Base-by-base conservation (phyloP, 1,284 basidiomycete species). In the Vanrija pseudolonga region DNA sequence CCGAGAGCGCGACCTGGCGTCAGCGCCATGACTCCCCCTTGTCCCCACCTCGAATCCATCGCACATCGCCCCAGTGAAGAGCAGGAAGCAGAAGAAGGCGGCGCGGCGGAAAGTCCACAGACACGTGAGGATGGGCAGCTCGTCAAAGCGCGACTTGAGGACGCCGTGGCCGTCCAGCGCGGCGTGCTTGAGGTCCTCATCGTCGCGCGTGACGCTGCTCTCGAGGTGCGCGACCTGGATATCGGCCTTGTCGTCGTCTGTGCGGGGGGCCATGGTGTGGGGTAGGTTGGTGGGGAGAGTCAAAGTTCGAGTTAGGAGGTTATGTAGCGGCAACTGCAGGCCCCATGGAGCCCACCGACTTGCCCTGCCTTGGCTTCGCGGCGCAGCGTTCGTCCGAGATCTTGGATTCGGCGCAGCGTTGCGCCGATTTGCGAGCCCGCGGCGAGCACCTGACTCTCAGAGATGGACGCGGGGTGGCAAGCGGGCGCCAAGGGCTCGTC, bases 61-160 rank as follows among this genome's bases (percentile, higher is more conserved):
- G 49, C 52, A 55, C 36, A 66, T 46, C 44, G 53, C 55, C 0
- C 58, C 60, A 6, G 60, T 66, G 54, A 57, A 66, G 32, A 63
- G 53, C 8, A 41, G 26, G n/a, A 63, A 39, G 19, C 41, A 32
- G 42, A 51, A 46, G 45, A 64, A 24, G 24, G 55, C 50, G 11
- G 52, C 43, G 19, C 56, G 42, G 6, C 54, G 43, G 55, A 65
- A 65, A 5, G 59, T 42, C 64, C 62, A 63, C 2, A 63, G 47
- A 9, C 61, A 53, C 28, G 44, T 44, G 1, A 49, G 38, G 40
- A 61, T 54, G 3, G 48, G 53, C n/a, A 65, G 58, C 12, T 63
- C 53, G 48, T 60, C 57, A 26, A 56, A 59, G 11, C 50, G 55
- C 14, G 61, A 65, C 50, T 63, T 63, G 32, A 43, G 22, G 11